A percentile compares a stretch with the other conserved stretches of the same genome.
Evolutionary conservation across 176 grass and related monocot genomes (phyloP).

Genomic region (Carex cristatella): DNA sequence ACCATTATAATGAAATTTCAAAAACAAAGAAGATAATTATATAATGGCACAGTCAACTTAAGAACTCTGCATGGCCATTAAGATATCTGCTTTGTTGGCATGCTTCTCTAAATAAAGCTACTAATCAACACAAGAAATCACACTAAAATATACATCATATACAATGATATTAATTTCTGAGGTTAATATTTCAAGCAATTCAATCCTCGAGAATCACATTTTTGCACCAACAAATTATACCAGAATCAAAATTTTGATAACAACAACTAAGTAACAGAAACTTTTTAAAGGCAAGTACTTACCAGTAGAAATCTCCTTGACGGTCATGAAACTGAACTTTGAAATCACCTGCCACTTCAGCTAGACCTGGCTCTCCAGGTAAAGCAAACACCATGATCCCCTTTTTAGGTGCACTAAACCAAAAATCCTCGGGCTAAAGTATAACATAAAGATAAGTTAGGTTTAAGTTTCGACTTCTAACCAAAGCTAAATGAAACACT

Average conservation of each 20-base stretch:
- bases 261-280: slow-evolving; percentile 12
- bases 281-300: slow-evolving; percentile 5
- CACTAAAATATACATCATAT: background rate
- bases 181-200: background rate
- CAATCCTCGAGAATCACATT: background rate
- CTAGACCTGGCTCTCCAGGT: slow-evolving; percentile 87
- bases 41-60: background rate
- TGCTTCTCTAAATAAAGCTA: slow-evolving; percentile 16
- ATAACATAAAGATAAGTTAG: slow-evolving; percentile 32
- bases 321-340: slow-evolving; percentile 95
- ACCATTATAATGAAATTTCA: background rate
- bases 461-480: slow-evolving; percentile 8
- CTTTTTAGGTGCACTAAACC: slow-evolving; percentile 97
- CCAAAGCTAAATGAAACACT: background rate
- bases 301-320: slow-evolving; percentile 99
- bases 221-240: slow-evolving; percentile 2
- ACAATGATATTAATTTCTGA: background rate
- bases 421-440: slow-evolving; percentile 99
- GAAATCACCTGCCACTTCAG: slow-evolving; percentile 86
- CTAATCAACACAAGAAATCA: background rate
- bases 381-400: slow-evolving; percentile 98
- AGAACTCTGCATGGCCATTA: background rate
- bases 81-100: background rate
- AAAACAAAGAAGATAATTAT: background rate
- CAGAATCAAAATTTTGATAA: background rate